Percentiles rank a stretch among this genome's conserved stretches.
Conservation (phyloP, 257 asterid genomes). For the Orobanche coerulescens region DNA sequence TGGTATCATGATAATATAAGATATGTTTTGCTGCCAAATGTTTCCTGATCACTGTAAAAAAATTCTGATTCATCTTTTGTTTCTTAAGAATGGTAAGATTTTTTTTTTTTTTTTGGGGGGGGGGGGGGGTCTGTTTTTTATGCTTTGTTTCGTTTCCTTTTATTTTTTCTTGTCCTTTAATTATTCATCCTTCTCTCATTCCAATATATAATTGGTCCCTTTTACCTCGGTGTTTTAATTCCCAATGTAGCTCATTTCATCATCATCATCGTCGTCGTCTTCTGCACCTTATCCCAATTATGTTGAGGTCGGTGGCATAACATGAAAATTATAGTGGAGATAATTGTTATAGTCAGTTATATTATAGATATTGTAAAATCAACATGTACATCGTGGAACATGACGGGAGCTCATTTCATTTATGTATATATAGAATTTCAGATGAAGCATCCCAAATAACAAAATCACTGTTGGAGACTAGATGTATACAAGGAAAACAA, state of each 20-base stretch:
- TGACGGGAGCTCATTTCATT: no score
- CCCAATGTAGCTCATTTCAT: not conserved
- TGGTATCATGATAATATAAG: constrained; percentile 12
- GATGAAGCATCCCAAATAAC: not conserved
- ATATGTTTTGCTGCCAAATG: constrained; percentile 14
- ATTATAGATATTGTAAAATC: no score
- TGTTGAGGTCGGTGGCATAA: no score
- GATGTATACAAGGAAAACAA: not conserved
- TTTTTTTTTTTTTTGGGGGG: not conserved
- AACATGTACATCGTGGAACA: no score
- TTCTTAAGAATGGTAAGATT: constrained; percentile 3
- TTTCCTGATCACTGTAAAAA: constrained; percentile 10
- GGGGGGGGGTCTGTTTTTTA: constrained; percentile 7
- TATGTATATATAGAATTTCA: not conserved
- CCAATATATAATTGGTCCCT: constrained; percentile 8
- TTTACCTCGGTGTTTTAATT: not conserved
- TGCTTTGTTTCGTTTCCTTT: constrained; percentile 12
- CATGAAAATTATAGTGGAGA: no score
- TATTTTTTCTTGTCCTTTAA: not conserved
- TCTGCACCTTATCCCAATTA: no score
- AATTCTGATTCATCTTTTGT: constrained; percentile 20
- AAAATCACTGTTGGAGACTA: not conserved
- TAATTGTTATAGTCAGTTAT: no score
- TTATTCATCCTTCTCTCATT: constrained; percentile 6
- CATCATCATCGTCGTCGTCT: no score